Evolutionary conservation across 2,329 filamentous ascomycete species (phyloP).

Genomic region (Apiospora malaysiana): DNA sequence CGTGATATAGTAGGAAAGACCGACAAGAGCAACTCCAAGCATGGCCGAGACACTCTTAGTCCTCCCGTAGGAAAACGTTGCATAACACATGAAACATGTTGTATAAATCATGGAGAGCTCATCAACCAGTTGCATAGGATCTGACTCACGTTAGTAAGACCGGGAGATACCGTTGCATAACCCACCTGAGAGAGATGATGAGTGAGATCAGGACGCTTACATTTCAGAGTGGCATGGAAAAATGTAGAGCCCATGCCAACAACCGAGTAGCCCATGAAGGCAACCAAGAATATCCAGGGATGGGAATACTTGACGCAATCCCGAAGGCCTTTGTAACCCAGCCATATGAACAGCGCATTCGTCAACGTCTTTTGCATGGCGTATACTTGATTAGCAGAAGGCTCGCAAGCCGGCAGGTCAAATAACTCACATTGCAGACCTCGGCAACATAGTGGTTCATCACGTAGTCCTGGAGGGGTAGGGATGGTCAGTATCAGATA

Average conservation of each 20-base stretch:
- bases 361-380: conserved; percentile 68
- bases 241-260: conserved; percentile 61
- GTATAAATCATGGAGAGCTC: conserved; percentile 67
- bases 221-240: conserved; percentile 64
- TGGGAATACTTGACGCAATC: conserved; percentile 77
- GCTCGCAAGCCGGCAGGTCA: background rate
- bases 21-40: conserved; percentile 63
- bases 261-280: conserved; percentile 58
- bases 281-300: conserved; percentile 75
- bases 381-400: conserved; percentile 5
- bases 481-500: background rate
- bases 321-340: conserved; percentile 76
- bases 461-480: conserved; percentile 59
- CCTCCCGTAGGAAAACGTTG: conserved; percentile 75
- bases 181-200: background rate
- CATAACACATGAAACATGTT: conserved; percentile 62
- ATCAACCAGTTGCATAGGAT: conserved; percentile 65
- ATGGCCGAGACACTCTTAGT: conserved; percentile 54
- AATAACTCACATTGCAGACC: conserved; percentile 64
- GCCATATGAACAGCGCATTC: conserved; percentile 80
- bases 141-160: conserved; percentile 38
- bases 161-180: background rate
- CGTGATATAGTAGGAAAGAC: conserved; percentile 72
- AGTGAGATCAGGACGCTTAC: conserved; percentile 42
- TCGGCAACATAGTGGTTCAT: conserved; percentile 78